Evolutionary conservation across 1,139 yeast genomes (phyloP).

Genomic region (Nakaseomyces sp.): DNA sequence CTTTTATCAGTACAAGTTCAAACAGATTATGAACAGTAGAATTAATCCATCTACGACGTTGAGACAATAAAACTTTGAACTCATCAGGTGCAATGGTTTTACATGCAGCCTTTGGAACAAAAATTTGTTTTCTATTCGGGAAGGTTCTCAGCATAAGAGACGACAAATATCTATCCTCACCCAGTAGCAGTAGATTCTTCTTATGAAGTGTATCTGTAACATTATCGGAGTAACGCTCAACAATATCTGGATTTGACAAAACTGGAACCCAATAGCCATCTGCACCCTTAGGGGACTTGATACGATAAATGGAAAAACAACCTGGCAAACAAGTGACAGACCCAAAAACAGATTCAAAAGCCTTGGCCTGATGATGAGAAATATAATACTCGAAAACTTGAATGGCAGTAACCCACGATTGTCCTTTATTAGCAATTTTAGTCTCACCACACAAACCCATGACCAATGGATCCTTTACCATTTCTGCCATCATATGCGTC

Average conservation of each 20-base stretch:
- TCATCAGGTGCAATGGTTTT: constrained; percentile 85
- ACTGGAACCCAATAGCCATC: constrained; percentile 97
- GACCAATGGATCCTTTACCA: constrained; percentile 80
- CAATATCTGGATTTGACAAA: constrained; percentile 91
- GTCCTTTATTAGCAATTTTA: constrained; percentile 77
- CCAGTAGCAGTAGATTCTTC: constrained; percentile 78
- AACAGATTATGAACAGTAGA: constrained; percentile 92
- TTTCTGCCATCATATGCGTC: constrained; percentile 87
- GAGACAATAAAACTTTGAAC: constrained; percentile 76
- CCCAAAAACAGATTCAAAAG: constrained; percentile 92
- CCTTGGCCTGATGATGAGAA: constrained; percentile 93
- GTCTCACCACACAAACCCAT: constrained; percentile 99
- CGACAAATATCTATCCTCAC: constrained; percentile 87
- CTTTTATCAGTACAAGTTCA: constrained; percentile 82
- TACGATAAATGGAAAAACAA: constrained; percentile 91
- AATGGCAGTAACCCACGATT: constrained; percentile 88
- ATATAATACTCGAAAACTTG: constrained; percentile 95
- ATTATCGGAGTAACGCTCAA: constrained; percentile 87
- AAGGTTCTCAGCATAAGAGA: constrained; percentile 87
- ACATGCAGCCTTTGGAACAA: constrained; percentile 92
- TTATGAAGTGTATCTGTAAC: constrained; percentile 80
- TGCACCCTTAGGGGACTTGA: constrained; percentile 83
- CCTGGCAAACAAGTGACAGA: constrained; percentile 98
- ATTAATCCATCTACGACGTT: constrained; percentile 97
- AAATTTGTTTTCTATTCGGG: constrained; percentile 88